phyloP scores from a whole-genome alignment of 1,284 basidiomycete species.

The Salmacisia buchloeana region DNA sequence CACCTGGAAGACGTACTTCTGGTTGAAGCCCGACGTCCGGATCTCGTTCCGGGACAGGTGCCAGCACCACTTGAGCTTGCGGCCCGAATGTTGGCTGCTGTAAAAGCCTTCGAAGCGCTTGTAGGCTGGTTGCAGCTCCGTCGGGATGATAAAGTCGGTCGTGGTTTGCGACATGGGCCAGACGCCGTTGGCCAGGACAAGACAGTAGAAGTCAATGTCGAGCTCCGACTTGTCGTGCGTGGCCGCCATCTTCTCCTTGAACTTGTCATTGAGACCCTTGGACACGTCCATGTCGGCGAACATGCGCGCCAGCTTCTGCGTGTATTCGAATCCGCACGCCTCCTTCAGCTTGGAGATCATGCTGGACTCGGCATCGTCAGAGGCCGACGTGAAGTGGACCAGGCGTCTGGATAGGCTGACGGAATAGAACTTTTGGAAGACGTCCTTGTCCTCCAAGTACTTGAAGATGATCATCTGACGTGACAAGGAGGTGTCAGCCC shows the following conservation, averaged over 20 bases:
- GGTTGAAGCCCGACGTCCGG: conserved; percentile 81
- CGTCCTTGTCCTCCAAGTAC: conserved; percentile 98
- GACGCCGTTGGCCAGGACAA: conserved; percentile 91
- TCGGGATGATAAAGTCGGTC: conserved; percentile 82
- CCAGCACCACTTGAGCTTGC: conserved; percentile 96
- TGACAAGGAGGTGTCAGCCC: not conserved
- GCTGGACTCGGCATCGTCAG: conserved; percentile 91
- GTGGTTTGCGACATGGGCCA: conserved; percentile 83
- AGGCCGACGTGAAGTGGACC: conserved; percentile 85
- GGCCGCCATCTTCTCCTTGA: conserved; percentile 87
- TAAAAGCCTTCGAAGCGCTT: conserved; percentile 92
- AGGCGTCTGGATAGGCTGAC: conserved; percentile 93
- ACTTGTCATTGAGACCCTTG: conserved; percentile 92
- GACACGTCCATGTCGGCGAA: conserved; percentile 95
- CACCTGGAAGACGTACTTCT: conserved; percentile 94
- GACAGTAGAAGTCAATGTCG: conserved; percentile 77
- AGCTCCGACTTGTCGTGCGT: conserved; percentile 57
- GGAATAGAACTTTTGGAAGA: conserved; percentile 98
- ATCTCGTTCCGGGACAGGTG: conserved; percentile 95
- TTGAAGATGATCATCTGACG: conserved; percentile 85
- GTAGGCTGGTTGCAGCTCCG: conserved; percentile 78
- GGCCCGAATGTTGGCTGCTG: conserved; percentile 85
- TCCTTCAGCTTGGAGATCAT: conserved; percentile 99
- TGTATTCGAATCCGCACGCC: conserved; percentile 96
- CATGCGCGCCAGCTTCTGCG: conserved; percentile 95